phyloP scores from a whole-genome alignment of 257 asterid genomes.

The Nicotiana obtusifolia region DNA sequence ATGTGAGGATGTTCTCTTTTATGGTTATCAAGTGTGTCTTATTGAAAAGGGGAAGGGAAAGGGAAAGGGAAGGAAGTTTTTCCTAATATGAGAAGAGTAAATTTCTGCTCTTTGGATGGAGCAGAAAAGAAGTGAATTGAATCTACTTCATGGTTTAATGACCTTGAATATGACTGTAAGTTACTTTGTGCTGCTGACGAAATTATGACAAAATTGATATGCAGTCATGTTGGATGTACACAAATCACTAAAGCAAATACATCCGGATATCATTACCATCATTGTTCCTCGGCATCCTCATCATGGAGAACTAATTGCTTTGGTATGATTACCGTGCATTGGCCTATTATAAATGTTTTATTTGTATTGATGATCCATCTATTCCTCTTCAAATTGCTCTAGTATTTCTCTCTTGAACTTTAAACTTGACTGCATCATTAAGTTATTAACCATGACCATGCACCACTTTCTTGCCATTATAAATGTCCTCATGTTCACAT shows the following conservation, averaged over 20 bases:
- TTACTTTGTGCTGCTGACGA: constrained; percentile 12
- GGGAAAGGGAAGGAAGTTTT: not conserved
- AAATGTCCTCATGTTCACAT: not conserved
- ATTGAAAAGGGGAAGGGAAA: not conserved
- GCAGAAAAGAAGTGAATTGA: not conserved
- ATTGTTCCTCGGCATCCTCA: constrained; percentile 81
- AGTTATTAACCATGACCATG: not conserved
- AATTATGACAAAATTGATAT: constrained; percentile 24
- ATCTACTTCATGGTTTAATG: not conserved
- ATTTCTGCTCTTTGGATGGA: not conserved
- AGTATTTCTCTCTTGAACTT: not conserved
- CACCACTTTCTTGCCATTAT: not conserved
- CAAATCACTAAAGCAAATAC: constrained; percentile 48
- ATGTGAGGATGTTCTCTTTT: not conserved
- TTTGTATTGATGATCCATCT: not conserved
- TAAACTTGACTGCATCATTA: not conserved
- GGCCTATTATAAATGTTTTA: not conserved
- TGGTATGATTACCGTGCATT: constrained; percentile 43
- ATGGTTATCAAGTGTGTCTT: not conserved
- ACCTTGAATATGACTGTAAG: not conserved
- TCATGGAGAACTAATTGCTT: constrained; percentile 54
- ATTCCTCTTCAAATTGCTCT: not conserved
- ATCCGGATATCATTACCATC: constrained; percentile 62
- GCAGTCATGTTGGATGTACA: constrained; percentile 78
- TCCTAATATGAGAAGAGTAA: not conserved